Percentiles rank a stretch among this genome's conserved stretches.
Conservation (phyloP, 257 asterid genomes). For the Solanum etuberosum region DNA sequence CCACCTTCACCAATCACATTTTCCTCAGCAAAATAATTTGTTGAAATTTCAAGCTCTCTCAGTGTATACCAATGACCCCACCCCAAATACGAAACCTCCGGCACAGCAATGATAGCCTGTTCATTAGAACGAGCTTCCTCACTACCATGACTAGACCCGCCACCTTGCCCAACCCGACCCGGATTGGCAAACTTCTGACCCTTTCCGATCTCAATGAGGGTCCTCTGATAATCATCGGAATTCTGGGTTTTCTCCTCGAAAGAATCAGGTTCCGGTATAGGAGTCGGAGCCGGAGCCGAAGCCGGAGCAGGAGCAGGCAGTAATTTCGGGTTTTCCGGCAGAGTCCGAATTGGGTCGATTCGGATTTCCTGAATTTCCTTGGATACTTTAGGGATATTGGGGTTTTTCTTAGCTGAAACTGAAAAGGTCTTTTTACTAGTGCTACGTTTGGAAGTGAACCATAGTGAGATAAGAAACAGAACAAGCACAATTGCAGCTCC, state of each 20-base stretch:
- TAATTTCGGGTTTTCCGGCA: conserved; percentile 15
- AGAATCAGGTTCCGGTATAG: conserved; percentile 29
- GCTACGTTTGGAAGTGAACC: conserved; percentile 50
- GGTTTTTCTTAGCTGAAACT: conserved; percentile 8
- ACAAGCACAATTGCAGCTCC: conserved; percentile 66
- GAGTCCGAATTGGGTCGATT: conserved; percentile 36
- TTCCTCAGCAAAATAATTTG: conserved; percentile 62
- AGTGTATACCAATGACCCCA: conserved; percentile 97
- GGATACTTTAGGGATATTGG: conserved; percentile 55
- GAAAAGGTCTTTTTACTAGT: conserved; percentile 16
- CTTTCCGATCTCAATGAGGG: conserved; percentile 54
- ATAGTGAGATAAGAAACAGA: conserved; percentile 61
- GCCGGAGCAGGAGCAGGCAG: conserved; percentile 15
- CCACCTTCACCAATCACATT: conserved; percentile 96
- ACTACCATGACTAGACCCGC: conserved; percentile 44
- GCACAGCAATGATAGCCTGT: conserved; percentile 34
- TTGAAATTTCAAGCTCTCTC: conserved; percentile 69
- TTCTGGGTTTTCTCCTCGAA: conserved; percentile 4
- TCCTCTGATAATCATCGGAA: conserved; percentile 23
- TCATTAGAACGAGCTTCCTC: conserved; percentile 36
- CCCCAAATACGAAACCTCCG: conserved; percentile 91
- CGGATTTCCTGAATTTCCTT: conserved; percentile 68
- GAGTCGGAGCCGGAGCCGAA: conserved; percentile 24
- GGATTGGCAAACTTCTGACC: conserved; percentile 41
- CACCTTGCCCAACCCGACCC: conserved; percentile 26